phyloP scores from a whole-genome alignment of 73 alveolate species.

The Uronychia setigera region DNA sequence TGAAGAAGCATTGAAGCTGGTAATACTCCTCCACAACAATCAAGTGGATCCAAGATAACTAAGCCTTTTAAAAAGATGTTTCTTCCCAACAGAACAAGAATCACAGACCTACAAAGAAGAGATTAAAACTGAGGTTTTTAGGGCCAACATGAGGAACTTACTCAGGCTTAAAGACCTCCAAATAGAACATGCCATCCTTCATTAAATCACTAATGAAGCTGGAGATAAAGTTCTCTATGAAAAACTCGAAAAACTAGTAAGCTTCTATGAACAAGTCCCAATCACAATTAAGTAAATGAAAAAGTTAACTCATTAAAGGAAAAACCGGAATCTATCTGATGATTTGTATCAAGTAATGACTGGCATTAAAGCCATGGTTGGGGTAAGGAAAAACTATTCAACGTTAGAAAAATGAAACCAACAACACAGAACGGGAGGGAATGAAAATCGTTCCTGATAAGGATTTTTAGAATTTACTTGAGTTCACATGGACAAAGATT shows the following conservation, averaged over 20 bases:
- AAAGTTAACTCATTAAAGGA: background rate
- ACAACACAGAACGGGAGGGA: background rate
- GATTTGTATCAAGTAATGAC: background rate
- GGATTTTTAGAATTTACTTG: constrained; percentile 30
- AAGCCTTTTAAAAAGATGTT: background rate
- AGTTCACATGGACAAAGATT: constrained; percentile 40
- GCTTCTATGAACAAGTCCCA: background rate
- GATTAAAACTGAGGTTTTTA: background rate
- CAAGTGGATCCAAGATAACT: background rate
- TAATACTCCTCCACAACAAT: background rate
- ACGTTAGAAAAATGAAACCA: background rate
- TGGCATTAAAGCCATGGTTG: background rate
- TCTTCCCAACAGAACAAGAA: background rate
- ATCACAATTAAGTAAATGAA: background rate
- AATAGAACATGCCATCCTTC: background rate
- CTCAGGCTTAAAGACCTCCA: background rate
- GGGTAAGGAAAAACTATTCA: background rate
- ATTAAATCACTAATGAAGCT: background rate
- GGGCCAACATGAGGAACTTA: background rate
- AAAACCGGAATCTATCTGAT: background rate
- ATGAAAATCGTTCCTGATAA: constrained; percentile 2
- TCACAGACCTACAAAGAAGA: background rate
- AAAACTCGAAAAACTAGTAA: background rate
- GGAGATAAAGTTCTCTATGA: background rate
- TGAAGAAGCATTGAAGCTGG: background rate